Evolutionary conservation across 345 rosid genomes (phyloP).

Genomic region (Iberis pinnata): DNA sequence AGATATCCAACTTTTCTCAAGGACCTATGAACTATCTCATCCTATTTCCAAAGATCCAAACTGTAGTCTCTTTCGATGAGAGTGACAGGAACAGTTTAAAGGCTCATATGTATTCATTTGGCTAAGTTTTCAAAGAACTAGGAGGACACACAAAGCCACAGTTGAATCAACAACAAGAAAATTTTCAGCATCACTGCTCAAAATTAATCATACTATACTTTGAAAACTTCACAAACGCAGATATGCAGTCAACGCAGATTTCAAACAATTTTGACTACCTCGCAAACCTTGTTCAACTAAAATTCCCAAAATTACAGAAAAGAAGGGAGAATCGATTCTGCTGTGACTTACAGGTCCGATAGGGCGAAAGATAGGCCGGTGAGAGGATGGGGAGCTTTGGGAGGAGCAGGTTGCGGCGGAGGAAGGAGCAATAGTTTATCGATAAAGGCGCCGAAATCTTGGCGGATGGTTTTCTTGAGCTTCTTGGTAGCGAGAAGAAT

Average conservation of each 20-base stretch:
- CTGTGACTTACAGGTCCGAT: constrained; percentile 60
- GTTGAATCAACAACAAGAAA: background rate
- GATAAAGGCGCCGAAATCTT: constrained; percentile 90
- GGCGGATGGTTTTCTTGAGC: constrained; percentile 55
- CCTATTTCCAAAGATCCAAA: background rate
- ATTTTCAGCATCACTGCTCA: background rate
- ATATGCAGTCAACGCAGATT: background rate
- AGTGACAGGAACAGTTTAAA: too few relatives aligned
- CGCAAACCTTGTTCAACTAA: background rate
- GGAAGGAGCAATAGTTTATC: constrained; percentile 73
- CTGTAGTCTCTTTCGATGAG: too few relatives aligned
- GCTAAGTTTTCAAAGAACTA: constrained; percentile 3
- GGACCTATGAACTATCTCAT: background rate
- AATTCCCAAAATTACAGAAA: background rate
- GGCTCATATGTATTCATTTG: too few relatives aligned
- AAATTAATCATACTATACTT: constrained; percentile 1
- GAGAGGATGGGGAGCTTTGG: constrained; percentile 96
- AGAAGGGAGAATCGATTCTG: background rate
- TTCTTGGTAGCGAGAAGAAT: constrained; percentile 50
- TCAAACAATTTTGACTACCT: constrained; percentile 13
- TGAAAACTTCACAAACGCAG: background rate
- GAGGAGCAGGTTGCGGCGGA: constrained; percentile 97
- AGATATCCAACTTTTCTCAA: background rate
- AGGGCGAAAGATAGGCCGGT: constrained; percentile 74
- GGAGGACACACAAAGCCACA: background rate